Base-by-base conservation (phyloP, 2,329 filamentous ascomycete genomes). In the Diplodia corticola region DNA sequence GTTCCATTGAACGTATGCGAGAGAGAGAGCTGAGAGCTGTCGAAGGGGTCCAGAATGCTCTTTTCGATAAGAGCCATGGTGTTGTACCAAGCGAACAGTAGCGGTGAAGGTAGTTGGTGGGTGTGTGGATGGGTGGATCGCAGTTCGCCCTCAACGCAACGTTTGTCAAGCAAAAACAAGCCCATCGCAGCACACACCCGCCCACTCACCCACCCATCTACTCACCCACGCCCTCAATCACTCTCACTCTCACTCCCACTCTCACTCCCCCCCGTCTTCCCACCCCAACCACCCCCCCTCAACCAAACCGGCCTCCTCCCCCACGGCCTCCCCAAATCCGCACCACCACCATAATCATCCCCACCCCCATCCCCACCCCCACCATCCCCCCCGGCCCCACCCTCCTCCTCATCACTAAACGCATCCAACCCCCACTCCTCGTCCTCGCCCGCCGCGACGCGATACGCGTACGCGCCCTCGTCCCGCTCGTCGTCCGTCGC, bases 401-500 rank as follows among this genome's bases (percentile, higher is more conserved):
- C 28, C 26, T 73, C 74, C 22, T 75, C 74, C 28, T 73, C 74
- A 2, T 70, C 72, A 50, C 73, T n/a, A n/a, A n/a, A n/a, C n/a
- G n/a, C 74, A 6, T 64, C 71, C 9, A 66, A 33, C 44, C 74
- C 69, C 40, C 70, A 77, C 64, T 77, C 75, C 66, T 83, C 81
- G 15, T 81, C 77, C 65, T 81, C 80, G 1, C 75, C 77, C 4
- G 69, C 74, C 1, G 70, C 74, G 20, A 70, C 68, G 2, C 78
- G 70, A 67, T 80, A 82, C 30, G 75, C 73, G 67, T 83, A 82
- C 9, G 79, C 73, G 53, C 78, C 75, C 2, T 76, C 69, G 50
- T 82, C 85, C 68, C 83, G 86, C 74, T 90, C 88, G 69, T 90
- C 88, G 70, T 92, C 90, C 17, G 87, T 89, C 51, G 87, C 88